Base-by-base conservation (phyloP, 2,329 filamentous ascomycete genomes). In the Cladosporium cucumerinum region DNA sequence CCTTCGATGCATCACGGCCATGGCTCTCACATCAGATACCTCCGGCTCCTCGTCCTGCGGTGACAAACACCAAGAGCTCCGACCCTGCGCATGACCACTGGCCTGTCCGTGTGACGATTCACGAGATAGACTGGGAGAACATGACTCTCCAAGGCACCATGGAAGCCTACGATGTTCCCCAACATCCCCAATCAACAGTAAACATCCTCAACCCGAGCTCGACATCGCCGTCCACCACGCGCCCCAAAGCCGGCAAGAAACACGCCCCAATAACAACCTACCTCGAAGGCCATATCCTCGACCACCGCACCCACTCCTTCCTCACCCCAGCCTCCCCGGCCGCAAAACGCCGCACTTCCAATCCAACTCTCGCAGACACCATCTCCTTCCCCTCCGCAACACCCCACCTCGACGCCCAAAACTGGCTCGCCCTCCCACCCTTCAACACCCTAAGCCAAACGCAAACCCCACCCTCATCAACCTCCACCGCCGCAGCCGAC, bases 221-320 rank as follows among this genome's bases (percentile, higher is more conserved):
- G 28, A n/a, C 51, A 51, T 18, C 48, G 21, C 18, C 64, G 25
- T n/a, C 52, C 14, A 32, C 39, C 28, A 52, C 55, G 11, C 65
- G 72, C 43, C 70, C 72, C 36, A 73, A 71, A 67, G 71, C 71
- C 71, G 71, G 79, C 74, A 66, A 79, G 73, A 68, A 79, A 74
- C 79, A 83, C 66, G 82, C 82, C 63, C 79, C 81, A 10, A 89
- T 89, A 64, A 85, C 85, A 18, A 89, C 87, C 2, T 89, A 86
- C 71, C 81, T 89, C 52, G 87, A 89, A 78, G 87, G 87, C 63
- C 87, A 90, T 72, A 88, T 90, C 66, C 84, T 90, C 66, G 87
- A 90, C 72, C 86, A 84, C 69, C 73, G 73, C 51, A 78, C 74
- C 5, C 77, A 83, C 72, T 81, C 78, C 57, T 78, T 90, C 69